These are phyloP conservation scores for Stagonosporopsis chrysanthemi DNA, from an alignment of 2,329 filamentous ascomycete genomes.

Conservation along the genomic window DNA sequence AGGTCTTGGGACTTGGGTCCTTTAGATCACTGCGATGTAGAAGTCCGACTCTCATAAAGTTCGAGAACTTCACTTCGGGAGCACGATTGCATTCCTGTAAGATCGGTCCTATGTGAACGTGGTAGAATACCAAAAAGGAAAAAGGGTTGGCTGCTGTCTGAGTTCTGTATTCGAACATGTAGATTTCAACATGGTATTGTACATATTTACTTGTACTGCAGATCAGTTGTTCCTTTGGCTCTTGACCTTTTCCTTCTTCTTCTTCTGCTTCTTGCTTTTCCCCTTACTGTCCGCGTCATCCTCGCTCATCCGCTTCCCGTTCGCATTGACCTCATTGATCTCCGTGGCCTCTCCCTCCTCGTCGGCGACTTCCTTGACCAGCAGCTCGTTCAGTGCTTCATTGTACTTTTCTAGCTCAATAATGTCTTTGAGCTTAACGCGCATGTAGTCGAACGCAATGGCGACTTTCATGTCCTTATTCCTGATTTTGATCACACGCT, in stretches of 20 bases:
- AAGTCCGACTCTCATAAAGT: too few relatives aligned
- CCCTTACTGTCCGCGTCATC: slow-evolving; percentile 33
- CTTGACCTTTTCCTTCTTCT: slow-evolving; percentile 27
- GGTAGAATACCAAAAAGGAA: not conserved
- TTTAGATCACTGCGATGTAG: too few relatives aligned
- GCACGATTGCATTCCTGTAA: too few relatives aligned
- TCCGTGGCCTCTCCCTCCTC: slow-evolving; percentile 20
- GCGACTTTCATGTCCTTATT: slow-evolving; percentile 68
- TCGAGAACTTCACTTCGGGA: too few relatives aligned
- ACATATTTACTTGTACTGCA: not conserved
- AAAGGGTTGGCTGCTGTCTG: not conserved
- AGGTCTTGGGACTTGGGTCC: too few relatives aligned
- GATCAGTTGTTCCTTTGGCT: slow-evolving; percentile 37
- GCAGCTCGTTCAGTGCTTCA: slow-evolving; percentile 65
- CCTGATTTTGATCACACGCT: slow-evolving; percentile 48
- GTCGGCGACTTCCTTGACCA: slow-evolving; percentile 50
- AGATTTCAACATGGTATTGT: not conserved
- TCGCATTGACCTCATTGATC: slow-evolving; percentile 35
- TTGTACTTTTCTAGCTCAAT: slow-evolving; percentile 69
- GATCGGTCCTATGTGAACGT: too few relatives aligned
- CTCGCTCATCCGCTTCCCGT: slow-evolving; percentile 42
- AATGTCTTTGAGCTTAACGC: slow-evolving; percentile 74
- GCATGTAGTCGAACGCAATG: slow-evolving; percentile 82
- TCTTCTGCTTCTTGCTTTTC: slow-evolving; percentile 35
- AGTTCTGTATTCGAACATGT: not conserved